These are phyloP conservation scores for Melanogaster broomeanus DNA, from an alignment of 768 basidiomycete species.

Conservation along the genomic window DNA sequence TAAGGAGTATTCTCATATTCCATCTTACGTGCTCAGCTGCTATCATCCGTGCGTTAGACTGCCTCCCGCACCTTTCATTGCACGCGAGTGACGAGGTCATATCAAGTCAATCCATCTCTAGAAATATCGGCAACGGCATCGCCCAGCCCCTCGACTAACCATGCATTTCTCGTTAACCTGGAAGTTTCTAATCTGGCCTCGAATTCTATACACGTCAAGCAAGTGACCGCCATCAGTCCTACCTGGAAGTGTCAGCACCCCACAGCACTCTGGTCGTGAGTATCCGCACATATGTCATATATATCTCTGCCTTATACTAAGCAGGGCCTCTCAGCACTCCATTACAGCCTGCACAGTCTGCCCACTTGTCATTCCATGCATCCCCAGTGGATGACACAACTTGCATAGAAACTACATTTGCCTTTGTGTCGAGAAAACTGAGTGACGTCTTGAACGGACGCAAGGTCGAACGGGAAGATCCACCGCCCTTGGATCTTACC, in stretches of 20 bases:
- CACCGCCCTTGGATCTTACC: slow-evolving; percentile 55
- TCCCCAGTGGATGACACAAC: slow-evolving; percentile 38
- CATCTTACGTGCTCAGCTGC: slow-evolving; percentile 2
- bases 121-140: slow-evolving; percentile 49
- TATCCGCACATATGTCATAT: slow-evolving; percentile 3
- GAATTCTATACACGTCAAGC: slow-evolving; percentile 47
- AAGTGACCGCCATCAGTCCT: slow-evolving; percentile 68
- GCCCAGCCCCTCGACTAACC: slow-evolving; percentile 50
- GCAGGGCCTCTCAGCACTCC: slow-evolving; percentile 35
- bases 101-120: slow-evolving; percentile 63
- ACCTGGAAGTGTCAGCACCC: slow-evolving; percentile 58
- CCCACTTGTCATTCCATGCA: slow-evolving; percentile 45
- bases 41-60: slow-evolving; percentile 36
- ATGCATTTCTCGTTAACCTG: slow-evolving; percentile 54
- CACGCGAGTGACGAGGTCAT: slow-evolving; percentile 51
- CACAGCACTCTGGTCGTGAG: slow-evolving; percentile 45
- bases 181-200: slow-evolving; percentile 55
- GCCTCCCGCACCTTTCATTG: slow-evolving; percentile 56
- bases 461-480: slow-evolving; percentile 39
- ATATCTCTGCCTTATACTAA: slow-evolving; percentile 6
- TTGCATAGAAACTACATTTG: slow-evolving; percentile 42
- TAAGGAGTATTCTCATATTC: slow-evolving; percentile 21
- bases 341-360: slow-evolving; percentile 51
- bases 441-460: slow-evolving; percentile 51
- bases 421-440: slow-evolving; percentile 56